Evolutionary conservation across 148 eudicot genomes (phyloP).

Genomic region (Camellia lanceoleosa): DNA sequence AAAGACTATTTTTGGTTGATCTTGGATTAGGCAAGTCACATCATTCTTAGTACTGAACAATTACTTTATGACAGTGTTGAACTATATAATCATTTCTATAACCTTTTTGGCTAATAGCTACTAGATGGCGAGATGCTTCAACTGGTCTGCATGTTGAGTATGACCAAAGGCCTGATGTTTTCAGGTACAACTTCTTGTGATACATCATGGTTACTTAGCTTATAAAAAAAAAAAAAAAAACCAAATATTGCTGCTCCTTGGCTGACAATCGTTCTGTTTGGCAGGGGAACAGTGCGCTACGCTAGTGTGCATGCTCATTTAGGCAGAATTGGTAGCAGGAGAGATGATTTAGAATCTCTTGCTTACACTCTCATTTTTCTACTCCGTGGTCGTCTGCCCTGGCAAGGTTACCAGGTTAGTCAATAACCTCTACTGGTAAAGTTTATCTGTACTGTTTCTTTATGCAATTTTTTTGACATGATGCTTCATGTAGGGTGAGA

Average conservation of each 20-base stretch:
- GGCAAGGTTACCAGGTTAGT: slow-evolving; percentile 86
- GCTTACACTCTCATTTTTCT: slow-evolving; percentile 84
- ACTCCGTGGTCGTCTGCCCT: slow-evolving; percentile 75
- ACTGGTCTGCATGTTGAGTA: slow-evolving; percentile 63
- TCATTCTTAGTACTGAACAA: background rate
- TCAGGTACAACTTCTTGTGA: slow-evolving; percentile 42
- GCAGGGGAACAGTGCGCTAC: slow-evolving; percentile 84
- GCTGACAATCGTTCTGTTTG: slow-evolving; percentile 15
- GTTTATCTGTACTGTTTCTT: background rate
- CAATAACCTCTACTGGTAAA: background rate
- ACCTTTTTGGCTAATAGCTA: slow-evolving; percentile 35
- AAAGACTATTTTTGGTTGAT: slow-evolving; percentile 75
- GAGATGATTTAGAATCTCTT: slow-evolving; percentile 89
- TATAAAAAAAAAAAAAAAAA: no score
- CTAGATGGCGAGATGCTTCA: slow-evolving; percentile 58
- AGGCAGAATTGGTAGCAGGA: slow-evolving; percentile 72
- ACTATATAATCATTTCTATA: slow-evolving; percentile 8
- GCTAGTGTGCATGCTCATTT: slow-evolving; percentile 93
- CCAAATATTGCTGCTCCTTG: background rate
- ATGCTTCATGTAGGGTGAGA: slow-evolving; percentile 56
- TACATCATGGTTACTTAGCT: no score
- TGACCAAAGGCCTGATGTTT: slow-evolving; percentile 82
- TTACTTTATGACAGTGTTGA: background rate
- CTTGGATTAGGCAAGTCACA: slow-evolving; percentile 64
- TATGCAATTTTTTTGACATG: slow-evolving; percentile 5